Evolutionary conservation across 441 rosid genomes (phyloP).

Genomic region (Oxalis stricta): DNA sequence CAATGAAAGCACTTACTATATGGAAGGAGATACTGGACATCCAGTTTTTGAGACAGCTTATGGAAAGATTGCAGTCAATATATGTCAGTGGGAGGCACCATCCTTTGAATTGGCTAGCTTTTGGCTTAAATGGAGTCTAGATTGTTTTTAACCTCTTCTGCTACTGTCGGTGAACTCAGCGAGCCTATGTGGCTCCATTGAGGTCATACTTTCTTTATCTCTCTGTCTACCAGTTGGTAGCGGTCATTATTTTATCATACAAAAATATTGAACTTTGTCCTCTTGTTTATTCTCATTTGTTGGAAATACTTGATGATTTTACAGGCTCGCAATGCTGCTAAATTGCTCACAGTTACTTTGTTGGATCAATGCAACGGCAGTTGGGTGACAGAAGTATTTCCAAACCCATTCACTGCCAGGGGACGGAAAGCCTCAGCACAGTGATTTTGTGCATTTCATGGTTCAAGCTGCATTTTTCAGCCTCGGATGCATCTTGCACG

Average conservation of each 20-base stretch:
- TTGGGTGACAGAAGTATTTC: conserved; percentile 91
- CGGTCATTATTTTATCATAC: not conserved
- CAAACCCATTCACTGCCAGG: conserved; percentile 95
- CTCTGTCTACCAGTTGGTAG: not conserved
- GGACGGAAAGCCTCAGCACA: conserved; percentile 75
- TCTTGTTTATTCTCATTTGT: conserved; percentile 5
- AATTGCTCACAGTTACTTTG: conserved; percentile 86
- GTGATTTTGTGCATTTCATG: conserved; percentile 85
- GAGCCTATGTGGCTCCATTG: conserved; percentile 99
- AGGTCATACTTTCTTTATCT: conserved; percentile 33
- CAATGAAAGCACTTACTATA: conserved; percentile 92
- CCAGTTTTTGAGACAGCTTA: conserved; percentile 89
- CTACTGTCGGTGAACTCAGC: conserved; percentile 89
- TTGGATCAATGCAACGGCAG: conserved; percentile 86
- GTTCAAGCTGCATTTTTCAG: conserved; percentile 87
- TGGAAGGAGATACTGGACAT: conserved; percentile 96
- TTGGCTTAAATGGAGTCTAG: conserved; percentile 93
- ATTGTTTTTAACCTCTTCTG: conserved; percentile 97
- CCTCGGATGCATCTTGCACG: conserved; percentile 90
- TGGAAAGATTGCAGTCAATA: conserved; percentile 81
- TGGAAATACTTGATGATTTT: not conserved
- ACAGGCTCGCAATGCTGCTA: conserved; percentile 97
- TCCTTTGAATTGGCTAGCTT: conserved; percentile 91
- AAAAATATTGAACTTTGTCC: not conserved
- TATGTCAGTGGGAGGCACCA: conserved; percentile 96